A percentile compares a stretch with the other conserved stretches of the same genome.
Evolutionary conservation across 805 yeast genomes (phyloP).

Genomic region (Yamadazyma nakazawae): DNA sequence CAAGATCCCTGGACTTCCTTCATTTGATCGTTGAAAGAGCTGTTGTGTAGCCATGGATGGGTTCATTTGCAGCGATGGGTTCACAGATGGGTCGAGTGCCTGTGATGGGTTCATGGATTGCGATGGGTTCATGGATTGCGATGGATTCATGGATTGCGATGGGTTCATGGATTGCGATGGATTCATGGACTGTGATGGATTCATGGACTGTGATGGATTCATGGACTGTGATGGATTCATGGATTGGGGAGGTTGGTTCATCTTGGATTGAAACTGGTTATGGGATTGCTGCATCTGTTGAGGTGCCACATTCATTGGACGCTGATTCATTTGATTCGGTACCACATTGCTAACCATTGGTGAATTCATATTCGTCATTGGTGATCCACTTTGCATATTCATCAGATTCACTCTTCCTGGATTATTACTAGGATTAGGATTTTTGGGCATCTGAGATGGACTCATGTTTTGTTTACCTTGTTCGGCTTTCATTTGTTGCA

Average conservation of each 20-base stretch:
- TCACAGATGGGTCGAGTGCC: not conserved
- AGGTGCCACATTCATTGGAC: not conserved
- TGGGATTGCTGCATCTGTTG: conserved; percentile 4
- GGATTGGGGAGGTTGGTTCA: not conserved
- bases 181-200: not conserved
- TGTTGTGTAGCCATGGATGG: conserved; percentile 36
- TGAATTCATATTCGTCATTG: conserved; percentile 2
- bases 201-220: not conserved
- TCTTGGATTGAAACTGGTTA: conserved; percentile 7
- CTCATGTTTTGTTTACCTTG: conserved; percentile 11
- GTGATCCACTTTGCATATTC: conserved; percentile 1
- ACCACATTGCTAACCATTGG: conserved; percentile 5
- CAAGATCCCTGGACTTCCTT: conserved; percentile 18
- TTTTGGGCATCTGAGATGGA: not conserved
- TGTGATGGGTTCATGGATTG: not conserved
- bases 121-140: not conserved
- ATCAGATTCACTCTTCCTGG: not conserved
- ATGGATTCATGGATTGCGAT: not conserved
- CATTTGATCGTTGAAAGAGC: conserved; percentile 27
- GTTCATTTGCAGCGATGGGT: not conserved
- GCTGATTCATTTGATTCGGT: conserved; percentile 7
- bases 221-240: not conserved
- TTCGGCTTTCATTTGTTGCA: conserved; percentile 35
- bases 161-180: not conserved
- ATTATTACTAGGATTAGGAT: not conserved